These are phyloP conservation scores for Hortiboletus campestris DNA, from an alignment of 768 basidiomycete genomes.

Conservation along the genomic window DNA sequence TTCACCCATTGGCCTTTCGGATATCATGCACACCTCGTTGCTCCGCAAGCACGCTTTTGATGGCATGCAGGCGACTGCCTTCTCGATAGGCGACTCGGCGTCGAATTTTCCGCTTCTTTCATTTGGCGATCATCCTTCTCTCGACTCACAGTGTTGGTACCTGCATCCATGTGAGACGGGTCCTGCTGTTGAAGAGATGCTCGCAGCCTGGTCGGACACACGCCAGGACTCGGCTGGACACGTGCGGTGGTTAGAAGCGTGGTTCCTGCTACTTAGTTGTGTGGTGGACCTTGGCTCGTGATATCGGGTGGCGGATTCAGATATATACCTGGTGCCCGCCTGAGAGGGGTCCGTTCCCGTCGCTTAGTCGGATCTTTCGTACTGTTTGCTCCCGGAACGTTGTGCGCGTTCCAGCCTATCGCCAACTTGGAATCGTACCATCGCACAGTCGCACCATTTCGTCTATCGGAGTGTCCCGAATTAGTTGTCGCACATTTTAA, in stretches of 20 bases:
- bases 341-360: not conserved
- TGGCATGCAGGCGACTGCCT: conserved; percentile 46
- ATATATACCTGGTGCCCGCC: not conserved
- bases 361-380: conserved; percentile 10
- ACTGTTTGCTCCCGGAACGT: not conserved
- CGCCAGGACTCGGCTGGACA: conserved; percentile 15
- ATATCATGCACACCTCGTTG: conserved; percentile 56
- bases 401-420: not conserved
- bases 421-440: conserved; percentile 1
- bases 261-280: conserved; percentile 74
- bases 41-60: conserved; percentile 51
- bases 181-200: conserved; percentile 63
- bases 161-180: conserved; percentile 85
- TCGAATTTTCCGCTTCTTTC: conserved; percentile 75
- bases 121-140: conserved; percentile 82
- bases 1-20: conserved; percentile 52
- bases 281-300: conserved; percentile 51
- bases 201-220: conserved; percentile 41
- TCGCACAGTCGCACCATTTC: conserved; percentile 1
- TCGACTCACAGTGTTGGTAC: conserved; percentile 77
- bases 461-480: conserved; percentile 15
- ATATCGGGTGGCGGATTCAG: not conserved
- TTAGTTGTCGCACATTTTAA: conserved; percentile 15
- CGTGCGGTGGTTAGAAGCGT: conserved; percentile 59
- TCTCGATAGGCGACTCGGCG: conserved; percentile 49